phyloP scores from a whole-genome alignment of 2,329 filamentous ascomycete species.

The Ophiocordyceps australis region DNA sequence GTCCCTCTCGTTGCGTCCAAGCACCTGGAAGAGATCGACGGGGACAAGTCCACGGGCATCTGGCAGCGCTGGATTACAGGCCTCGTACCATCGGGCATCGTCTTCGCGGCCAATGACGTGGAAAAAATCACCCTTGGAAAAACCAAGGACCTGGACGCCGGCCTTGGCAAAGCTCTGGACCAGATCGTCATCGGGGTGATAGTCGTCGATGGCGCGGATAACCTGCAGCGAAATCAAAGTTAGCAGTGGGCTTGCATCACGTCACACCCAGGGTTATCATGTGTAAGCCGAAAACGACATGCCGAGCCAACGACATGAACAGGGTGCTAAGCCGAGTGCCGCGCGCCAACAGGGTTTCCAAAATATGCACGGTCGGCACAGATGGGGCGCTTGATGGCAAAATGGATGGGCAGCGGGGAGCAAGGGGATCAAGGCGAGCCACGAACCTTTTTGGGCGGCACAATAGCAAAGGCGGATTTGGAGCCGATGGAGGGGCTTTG shows the following conservation, averaged over 20 bases:
- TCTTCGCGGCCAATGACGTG: constrained; percentile 94
- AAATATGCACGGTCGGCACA: too few species aligned
- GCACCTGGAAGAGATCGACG: constrained; percentile 79
- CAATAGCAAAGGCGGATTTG: constrained; percentile 75
- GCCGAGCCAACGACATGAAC: too few species aligned
- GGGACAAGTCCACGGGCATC: constrained; percentile 83
- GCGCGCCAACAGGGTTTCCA: neutral
- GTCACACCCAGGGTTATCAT: neutral
- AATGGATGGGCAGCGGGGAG: neutral
- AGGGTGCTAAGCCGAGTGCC: too few species aligned
- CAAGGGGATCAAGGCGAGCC: constrained; percentile 1
- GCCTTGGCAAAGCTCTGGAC: constrained; percentile 79
- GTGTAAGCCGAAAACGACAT: too few species aligned
- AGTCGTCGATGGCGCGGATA: constrained; percentile 92
- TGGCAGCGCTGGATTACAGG: constrained; percentile 81
- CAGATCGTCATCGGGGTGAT: constrained; percentile 56
- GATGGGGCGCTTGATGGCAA: neutral
- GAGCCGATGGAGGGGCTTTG: constrained; percentile 57
- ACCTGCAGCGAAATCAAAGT: constrained; percentile 51
- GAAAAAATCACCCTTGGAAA: constrained; percentile 92
- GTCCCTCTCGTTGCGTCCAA: constrained; percentile 84
- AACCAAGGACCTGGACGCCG: constrained; percentile 63
- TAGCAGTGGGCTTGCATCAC: neutral
- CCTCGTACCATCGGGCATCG: constrained; percentile 94
- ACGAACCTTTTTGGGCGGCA: constrained; percentile 81